These are phyloP conservation scores for Yarrowia keelungensis DNA, from an alignment of 805 yeast genomes.

Conservation along the genomic window DNA sequence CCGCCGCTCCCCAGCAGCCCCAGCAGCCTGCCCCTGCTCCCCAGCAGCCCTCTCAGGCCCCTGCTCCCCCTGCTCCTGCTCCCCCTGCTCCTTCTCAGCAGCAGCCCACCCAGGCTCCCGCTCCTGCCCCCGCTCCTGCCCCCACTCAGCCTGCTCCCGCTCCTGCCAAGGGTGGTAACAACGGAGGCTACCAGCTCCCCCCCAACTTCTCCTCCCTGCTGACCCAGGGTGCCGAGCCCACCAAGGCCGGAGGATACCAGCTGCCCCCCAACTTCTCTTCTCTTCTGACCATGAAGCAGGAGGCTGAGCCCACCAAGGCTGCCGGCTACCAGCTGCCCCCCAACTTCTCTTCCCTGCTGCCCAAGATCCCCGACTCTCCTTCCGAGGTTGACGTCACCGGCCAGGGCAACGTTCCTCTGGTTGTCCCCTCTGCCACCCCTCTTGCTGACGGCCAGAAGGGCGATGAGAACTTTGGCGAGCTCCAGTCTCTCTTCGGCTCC, in stretches of 20 bases:
- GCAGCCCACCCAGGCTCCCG: conserved; percentile 8
- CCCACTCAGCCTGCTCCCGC: conserved; percentile 20
- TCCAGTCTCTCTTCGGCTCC: conserved; percentile 29
- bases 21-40: conserved; percentile 32
- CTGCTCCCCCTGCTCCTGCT: conserved; percentile 23
- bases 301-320: conserved; percentile 38
- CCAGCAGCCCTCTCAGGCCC: conserved; percentile 12
- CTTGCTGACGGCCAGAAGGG: conserved; percentile 21
- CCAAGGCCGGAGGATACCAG: conserved; percentile 21
- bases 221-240: background rate
- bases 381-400: conserved; percentile 9
- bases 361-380: conserved; percentile 17
- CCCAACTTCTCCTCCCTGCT: conserved; percentile 23
- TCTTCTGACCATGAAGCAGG: conserved; percentile 33
- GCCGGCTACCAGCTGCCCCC: conserved; percentile 33
- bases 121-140: conserved; percentile 15
- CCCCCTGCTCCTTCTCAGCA: conserved; percentile 30
- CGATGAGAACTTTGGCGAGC: conserved; percentile 33
- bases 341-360: conserved; percentile 26
- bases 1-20: conserved; percentile 31
- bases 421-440: conserved; percentile 17
- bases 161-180: conserved; percentile 17
- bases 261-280: conserved; percentile 34
- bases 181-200: conserved; percentile 26
- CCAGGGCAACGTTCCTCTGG: conserved; percentile 10